Evolutionary conservation across 1,284 basidiomycete genomes (phyloP), one percentile per base, ranked within the genome.

Genomic region (Boletus sp.): DNA sequence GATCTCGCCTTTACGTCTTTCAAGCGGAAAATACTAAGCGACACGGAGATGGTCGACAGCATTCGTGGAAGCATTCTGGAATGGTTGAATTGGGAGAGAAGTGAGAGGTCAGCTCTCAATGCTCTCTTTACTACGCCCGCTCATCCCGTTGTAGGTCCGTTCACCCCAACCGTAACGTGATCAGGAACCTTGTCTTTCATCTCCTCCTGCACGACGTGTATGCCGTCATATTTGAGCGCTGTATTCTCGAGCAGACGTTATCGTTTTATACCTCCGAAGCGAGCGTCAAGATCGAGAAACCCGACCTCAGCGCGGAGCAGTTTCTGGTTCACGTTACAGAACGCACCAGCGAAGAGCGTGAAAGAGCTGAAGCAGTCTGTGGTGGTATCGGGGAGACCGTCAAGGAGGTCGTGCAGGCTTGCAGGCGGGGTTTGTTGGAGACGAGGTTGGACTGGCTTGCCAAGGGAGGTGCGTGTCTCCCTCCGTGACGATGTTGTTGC

Each of bases 61-160:
- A 67, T 88, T 20, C 69, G 70, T 16, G 60, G 62, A 2, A 76
- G 78, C n/a, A 60, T 89, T 2, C 56, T 68, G 22, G 66, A 70
- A 9, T 88, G 88, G 84, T 61, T 77, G 4, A 64, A 66, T 2
- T 72, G 60, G 55, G 87, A 88, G 61, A 74, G 84, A 14, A 64
- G 71, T 9, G 59, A 70, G n/a, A 68, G 68, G 73, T 74, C n/a
- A 0, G 68, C 56, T 19, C 37, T 36, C 27, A 17, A 6, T 49
- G 23, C 5, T 20, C 20, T 17, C 26, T 32, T 34, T 14, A 17
- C 10, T 4, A 41, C 16, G n/a, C 19, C 20, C 22, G 32, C 34
- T 54, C 50, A 60, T n/a, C 6, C 17, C 34, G 4, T 44, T 26
- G 20, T 48, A 70, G 69, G 41, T 27, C 49, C 29, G 41, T 55